Base-by-base conservation (phyloP, 345 rosid species). In the Limnanthes douglasii region DNA sequence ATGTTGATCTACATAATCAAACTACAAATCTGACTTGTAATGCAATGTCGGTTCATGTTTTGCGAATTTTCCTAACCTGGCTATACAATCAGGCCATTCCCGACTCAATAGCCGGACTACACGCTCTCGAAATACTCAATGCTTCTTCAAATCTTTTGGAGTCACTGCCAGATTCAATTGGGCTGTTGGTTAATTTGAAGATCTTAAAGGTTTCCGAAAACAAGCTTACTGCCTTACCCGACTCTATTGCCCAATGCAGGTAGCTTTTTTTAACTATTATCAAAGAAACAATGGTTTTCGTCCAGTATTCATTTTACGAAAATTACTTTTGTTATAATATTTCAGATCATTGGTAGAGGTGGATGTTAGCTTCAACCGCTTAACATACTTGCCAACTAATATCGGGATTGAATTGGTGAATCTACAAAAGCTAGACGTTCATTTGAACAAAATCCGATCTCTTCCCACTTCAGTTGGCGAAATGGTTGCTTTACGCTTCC, bases 31-130 rank as follows among this genome's bases (percentile, higher is more conserved):
- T 37, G 21, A 20, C 23, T 28, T 2, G 10, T 10, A 23, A 4
- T 25, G 15, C 18, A 15, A 16, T 30, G 25, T 11, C 11, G 34
- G 10, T 28, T 39, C 46, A 37, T 45, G 19, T 25, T 19, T 21
- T 14, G 31, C 13, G 18, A 24, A 3, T 24, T 39, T 33, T 53
- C 4, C 21, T 46, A 35, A 46, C 34, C 23, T 45, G 3, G 28
- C 31, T 54, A 31, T 38, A 21, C 44, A 34, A 48, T 54, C 71
- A 90, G 98, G 62, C 41, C 6, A 64, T 90, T 47, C 96, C 96
- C 26, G 94, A 90, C 46, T 84, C 98, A 3, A 70, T 90, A 17
- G 75, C 85, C 34, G 98, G 93, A n/a, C 47, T 84, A 30, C 63
- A 56, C 39, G 65, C 50, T 50, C 85, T 90, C 21, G 85, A 77